Percentiles rank a stretch among this genome's conserved stretches.
These are phyloP conservation scores for Copromyces sp. DNA, from an alignment of 495 filamentous ascomycete genomes.

Conservation along the genomic window DNA sequence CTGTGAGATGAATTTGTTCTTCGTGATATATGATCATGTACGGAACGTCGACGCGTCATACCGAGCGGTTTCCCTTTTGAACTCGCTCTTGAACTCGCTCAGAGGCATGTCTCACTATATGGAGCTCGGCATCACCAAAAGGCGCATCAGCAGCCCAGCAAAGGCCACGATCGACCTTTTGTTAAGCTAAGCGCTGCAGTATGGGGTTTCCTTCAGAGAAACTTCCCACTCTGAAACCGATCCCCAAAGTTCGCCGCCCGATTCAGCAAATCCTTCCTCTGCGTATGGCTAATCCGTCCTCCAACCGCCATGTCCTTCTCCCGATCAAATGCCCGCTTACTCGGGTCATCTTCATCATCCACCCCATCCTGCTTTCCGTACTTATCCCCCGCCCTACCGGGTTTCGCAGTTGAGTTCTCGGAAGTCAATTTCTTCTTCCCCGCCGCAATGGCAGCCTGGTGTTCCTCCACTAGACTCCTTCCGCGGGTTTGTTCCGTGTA, in stretches of 20 bases:
- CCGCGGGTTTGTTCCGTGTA: conserved; percentile 45
- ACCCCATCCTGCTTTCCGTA: conserved; percentile 39
- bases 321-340: conserved; percentile 73
- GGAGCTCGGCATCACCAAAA: neutral
- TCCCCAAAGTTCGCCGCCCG: conserved; percentile 74
- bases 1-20: neutral
- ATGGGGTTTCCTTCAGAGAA: conserved; percentile 27
- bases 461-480: conserved; percentile 53
- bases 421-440: conserved; percentile 3
- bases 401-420: neutral
- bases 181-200: neutral
- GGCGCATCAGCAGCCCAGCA: neutral
- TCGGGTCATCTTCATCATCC: conserved; percentile 83
- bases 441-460: conserved; percentile 26
- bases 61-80: neutral
- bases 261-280: conserved; percentile 71
- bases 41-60: neutral
- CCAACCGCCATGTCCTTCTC: conserved; percentile 90
- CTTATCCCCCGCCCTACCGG: conserved; percentile 4
- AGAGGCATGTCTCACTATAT: neutral
- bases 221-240: conserved; percentile 72
- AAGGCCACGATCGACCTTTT: neutral
- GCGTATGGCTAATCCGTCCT: conserved; percentile 57
- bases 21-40: neutral
- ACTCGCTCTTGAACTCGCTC: neutral